Conservation (phyloP, 371 early-diverging fungal species). For the Mortierella sp. region DNA sequence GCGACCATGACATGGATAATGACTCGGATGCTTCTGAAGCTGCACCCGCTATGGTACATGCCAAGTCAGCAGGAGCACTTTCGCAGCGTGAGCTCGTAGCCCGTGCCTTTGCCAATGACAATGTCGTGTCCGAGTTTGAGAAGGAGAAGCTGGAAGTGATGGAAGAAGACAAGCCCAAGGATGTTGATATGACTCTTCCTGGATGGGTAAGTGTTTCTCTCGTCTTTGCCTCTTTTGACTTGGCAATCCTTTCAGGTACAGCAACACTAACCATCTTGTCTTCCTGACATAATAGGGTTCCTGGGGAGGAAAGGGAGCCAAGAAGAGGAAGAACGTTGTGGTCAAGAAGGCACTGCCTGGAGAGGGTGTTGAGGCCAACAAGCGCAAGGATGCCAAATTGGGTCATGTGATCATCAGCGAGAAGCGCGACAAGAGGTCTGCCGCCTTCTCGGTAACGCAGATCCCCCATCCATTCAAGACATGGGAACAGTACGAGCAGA, state of each 20-base stretch:
- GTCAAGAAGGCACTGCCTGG: conserved; percentile 64
- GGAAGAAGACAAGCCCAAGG: conserved; percentile 80
- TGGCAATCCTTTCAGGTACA: no score
- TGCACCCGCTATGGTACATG: conserved; percentile 60
- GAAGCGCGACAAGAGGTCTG: conserved; percentile 78
- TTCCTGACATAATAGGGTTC: conserved; percentile 63
- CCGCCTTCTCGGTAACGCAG: conserved; percentile 75
- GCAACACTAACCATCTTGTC: no score
- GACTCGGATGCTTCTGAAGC: conserved; percentile 55
- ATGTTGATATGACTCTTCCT: conserved; percentile 86
- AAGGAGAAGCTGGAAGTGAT: conserved; percentile 79
- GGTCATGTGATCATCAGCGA: conserved; percentile 94
- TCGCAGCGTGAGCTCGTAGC: conserved; percentile 88
- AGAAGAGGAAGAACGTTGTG: conserved; percentile 72
- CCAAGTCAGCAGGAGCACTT: conserved; percentile 67
- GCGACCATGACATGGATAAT: conserved; percentile 10
- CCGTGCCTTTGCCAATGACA: conserved; percentile 94
- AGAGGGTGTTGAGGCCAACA: conserved; percentile 70
- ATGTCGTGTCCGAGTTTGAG: conserved; percentile 89
- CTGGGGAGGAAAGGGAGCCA: conserved; percentile 86
- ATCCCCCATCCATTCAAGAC: conserved; percentile 91
- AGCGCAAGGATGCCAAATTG: conserved; percentile 85
- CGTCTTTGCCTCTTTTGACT: not conserved
- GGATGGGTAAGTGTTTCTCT: conserved; percentile 77
- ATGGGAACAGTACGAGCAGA: conserved; percentile 89